Evolutionary conservation across 2,329 filamentous ascomycete species (phyloP).

Genomic region (Colletotrichum cereale): DNA sequence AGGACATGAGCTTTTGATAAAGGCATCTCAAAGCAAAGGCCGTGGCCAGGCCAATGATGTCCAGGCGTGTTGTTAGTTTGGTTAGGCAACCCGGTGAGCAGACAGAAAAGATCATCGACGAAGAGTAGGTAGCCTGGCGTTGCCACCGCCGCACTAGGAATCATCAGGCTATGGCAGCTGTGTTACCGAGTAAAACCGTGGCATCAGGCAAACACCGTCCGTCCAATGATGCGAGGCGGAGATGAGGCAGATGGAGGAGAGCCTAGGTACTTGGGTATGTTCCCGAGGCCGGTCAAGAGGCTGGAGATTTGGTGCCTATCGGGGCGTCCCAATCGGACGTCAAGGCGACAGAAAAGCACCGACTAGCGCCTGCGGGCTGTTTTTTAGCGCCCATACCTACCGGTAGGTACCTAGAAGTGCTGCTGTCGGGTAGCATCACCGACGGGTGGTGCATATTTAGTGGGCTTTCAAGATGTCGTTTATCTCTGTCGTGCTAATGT

Average conservation of each 20-base stretch:
- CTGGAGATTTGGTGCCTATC: neutral
- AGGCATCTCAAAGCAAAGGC: no score
- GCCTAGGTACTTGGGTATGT: no score
- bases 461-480: neutral
- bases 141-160: neutral
- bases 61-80: no score
- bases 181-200: neutral
- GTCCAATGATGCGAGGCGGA: no score
- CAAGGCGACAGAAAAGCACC: neutral
- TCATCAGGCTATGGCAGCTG: neutral
- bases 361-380: neutral
- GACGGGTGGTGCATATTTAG: neutral
- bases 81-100: no score
- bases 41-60: no score
- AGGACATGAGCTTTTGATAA: no score
- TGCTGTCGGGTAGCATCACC: neutral
- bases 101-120: neutral
- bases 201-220: no score
- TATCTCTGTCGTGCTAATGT: neutral
- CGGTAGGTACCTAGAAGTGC: no score
- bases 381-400: neutral
- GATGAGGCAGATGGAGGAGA: no score
- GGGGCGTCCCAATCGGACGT: neutral
- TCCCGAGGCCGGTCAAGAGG: neutral
- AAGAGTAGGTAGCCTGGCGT: neutral